phyloP scores from a whole-genome alignment of 164 flowering plant genomes.

The Malania oleifera region DNA sequence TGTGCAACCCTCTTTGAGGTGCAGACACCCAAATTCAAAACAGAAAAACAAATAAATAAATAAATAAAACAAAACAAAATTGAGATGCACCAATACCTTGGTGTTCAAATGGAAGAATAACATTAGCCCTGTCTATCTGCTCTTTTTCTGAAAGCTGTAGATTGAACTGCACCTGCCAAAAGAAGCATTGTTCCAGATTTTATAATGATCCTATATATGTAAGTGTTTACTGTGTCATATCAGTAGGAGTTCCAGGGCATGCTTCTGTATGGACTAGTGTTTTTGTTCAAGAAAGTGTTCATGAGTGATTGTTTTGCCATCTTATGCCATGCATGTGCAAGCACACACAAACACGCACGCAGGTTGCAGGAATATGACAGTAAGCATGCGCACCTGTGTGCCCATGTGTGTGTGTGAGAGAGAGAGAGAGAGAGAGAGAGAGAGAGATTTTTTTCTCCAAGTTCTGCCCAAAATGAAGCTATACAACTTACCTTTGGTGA shows the following conservation, averaged over 20 bases:
- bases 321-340: too few relatives aligned
- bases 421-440: not conserved
- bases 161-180: slow-evolving; percentile 80
- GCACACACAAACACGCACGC: too few relatives aligned
- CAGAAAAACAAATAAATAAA: not conserved
- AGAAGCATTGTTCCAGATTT: slow-evolving; percentile 11
- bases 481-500: slow-evolving; percentile 68
- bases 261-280: too few relatives aligned
- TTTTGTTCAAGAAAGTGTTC: too few relatives aligned
- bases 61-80: not conserved
- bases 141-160: slow-evolving; percentile 85
- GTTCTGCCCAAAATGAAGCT: not conserved
- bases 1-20: too few relatives aligned
- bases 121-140: slow-evolving; percentile 63
- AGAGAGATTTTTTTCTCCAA: not conserved
- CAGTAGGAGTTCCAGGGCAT: too few relatives aligned
- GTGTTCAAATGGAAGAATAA: slow-evolving; percentile 98
- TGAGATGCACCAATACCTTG: slow-evolving; percentile 47
- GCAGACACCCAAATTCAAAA: too few relatives aligned
- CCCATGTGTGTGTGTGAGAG: too few relatives aligned
- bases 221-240: too few relatives aligned
- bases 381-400: not conserved
- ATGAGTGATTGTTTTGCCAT: too few relatives aligned
- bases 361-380: too few relatives aligned
- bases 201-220: too few relatives aligned